phyloP scores from a whole-genome alignment of 1,284 basidiomycete genomes.

The Ceratobasidium papillatum region DNA sequence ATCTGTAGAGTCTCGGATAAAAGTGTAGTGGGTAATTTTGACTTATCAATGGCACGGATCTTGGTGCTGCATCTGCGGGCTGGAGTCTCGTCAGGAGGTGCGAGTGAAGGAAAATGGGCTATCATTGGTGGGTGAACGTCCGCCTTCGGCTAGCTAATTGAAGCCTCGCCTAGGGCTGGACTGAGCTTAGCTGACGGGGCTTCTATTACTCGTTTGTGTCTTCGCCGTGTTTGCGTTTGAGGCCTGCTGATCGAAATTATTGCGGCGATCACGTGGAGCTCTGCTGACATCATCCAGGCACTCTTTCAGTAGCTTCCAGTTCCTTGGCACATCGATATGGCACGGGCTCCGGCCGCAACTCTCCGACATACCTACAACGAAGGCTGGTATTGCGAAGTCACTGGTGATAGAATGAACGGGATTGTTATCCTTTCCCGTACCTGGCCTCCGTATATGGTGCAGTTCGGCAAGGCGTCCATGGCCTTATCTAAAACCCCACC shows the following conservation, averaged over 20 bases:
- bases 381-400: no score
- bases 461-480: no score
- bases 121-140: conserved; percentile 42
- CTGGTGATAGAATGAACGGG: no score
- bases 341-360: background rate
- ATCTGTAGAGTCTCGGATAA: conserved; percentile 76
- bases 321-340: background rate
- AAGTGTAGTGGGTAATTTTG: conserved; percentile 61
- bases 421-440: no score
- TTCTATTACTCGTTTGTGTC: conserved; percentile 50
- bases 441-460: no score
- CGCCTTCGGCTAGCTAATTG: conserved; percentile 44
- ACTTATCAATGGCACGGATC: conserved; percentile 52
- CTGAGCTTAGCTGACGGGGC: conserved; percentile 62
- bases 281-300: background rate
- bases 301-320: background rate
- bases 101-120: conserved; percentile 81
- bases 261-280: conserved; percentile 9
- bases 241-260: conserved; percentile 33
- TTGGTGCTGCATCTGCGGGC: conserved; percentile 71
- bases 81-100: conserved; percentile 66
- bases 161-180: conserved; percentile 73
- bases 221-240: conserved; percentile 40
- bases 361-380: no score
- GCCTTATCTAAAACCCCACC: no score